These are phyloP conservation scores for Conringia planisiliqua DNA, from an alignment of 345 rosid species.

Conservation along the genomic window DNA sequence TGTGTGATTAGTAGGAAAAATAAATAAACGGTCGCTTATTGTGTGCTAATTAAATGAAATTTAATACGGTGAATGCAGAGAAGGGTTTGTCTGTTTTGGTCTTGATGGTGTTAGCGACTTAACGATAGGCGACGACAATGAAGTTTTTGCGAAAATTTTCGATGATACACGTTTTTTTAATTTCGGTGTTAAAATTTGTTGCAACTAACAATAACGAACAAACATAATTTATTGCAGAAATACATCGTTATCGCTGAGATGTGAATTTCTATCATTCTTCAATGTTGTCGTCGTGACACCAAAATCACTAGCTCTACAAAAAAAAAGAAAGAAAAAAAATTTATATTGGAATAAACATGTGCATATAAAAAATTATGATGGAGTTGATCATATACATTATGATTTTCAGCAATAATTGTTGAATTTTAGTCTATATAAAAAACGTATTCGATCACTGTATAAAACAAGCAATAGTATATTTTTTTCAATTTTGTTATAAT, in stretches of 20 bases:
- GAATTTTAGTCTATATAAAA: too few relatives aligned
- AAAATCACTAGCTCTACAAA: background rate
- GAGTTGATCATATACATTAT: too few relatives aligned
- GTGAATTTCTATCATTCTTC: background rate
- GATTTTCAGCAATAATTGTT: too few relatives aligned
- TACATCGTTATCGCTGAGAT: background rate
- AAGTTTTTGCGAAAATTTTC: too few relatives aligned
- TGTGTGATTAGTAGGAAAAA: background rate
- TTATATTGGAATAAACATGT: too few relatives aligned
- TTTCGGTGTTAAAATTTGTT: background rate
- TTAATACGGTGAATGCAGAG: background rate
- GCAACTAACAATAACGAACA: background rate
- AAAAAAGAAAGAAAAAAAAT: background rate
- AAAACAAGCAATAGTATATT: background rate
- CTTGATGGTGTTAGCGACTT: background rate
- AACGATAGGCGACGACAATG: background rate
- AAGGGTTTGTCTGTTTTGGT: background rate
- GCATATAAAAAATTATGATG: too few relatives aligned
- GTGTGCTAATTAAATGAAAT: conserved; percentile 11
- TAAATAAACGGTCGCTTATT: background rate
- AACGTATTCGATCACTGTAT: background rate
- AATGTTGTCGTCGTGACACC: too few relatives aligned
- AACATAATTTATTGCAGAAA: background rate
- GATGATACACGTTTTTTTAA: background rate
- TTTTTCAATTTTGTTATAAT: too few relatives aligned